Evolutionary conservation across 1,284 basidiomycete genomes (phyloP), one percentile per base, ranked within the genome.

Genomic region (Cystobasidium slooffiae): DNA sequence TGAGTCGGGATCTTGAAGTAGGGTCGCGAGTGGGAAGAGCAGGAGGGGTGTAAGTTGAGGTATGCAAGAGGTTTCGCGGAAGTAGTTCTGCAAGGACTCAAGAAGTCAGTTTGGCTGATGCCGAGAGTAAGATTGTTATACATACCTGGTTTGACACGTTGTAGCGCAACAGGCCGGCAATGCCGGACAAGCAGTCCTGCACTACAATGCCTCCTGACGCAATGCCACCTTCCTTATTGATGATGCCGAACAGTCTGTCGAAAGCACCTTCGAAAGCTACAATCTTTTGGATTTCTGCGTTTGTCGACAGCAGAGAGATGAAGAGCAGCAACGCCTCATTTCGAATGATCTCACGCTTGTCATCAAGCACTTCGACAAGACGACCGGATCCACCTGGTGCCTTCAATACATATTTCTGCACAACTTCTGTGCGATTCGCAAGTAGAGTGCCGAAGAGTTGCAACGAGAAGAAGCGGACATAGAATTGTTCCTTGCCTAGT

Each of bases 231-330:
- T 97, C 96, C 75, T 88, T 86, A 7, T 88, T 87, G 76, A 98
- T 88, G 62, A 94, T 94, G 75, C 90, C 90, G 83, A 99, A 94
- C 43, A 98, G 86, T 81, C 91, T 93, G 84, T 99, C 96, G 80
- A 99, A 98, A 0, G 92, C 92, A 41, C 97, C 95, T 79, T 96
- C 94, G 80, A 99, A 99, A 0, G 95, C 94, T 53, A 98, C 88
- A 24, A 98, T 90, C 84, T 98, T 99, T 81, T 98, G 96, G 63
- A 99, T 92, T 81, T 98, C 94, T 44, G 93, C 88, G 79, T 92
- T 98, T 78, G 93, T 90, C 0, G 88, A 88, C 53, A 92, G 88
- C 51, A 99, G 85, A 5, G 89, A 86, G 72, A 96, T 92, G 44
- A 96, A 86, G 81, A 96, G 88, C 14, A 90, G 86, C 46, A 98